phyloP scores from a whole-genome alignment of 139 green algal genomes.

The Penium margaritaceum region DNA sequence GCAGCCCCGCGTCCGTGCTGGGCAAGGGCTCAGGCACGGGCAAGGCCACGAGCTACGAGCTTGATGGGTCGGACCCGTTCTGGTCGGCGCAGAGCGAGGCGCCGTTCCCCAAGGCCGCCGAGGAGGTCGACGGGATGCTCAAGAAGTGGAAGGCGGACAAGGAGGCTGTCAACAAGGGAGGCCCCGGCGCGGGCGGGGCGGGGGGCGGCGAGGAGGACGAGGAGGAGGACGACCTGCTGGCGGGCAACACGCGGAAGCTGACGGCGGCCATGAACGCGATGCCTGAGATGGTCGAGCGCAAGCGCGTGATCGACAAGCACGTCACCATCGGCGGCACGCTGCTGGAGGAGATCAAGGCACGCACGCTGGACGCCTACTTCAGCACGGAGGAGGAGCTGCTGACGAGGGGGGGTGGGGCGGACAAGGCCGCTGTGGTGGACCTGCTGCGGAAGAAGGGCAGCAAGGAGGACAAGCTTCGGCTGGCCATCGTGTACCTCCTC shows the following conservation, averaged over 20 bases:
- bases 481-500: slow-evolving; percentile 81
- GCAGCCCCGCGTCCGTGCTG: too few species aligned
- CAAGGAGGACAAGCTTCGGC: slow-evolving; percentile 76
- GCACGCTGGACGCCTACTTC: slow-evolving; percentile 74
- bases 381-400: slow-evolving; percentile 78
- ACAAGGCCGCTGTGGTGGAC: slow-evolving; percentile 19
- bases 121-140: slow-evolving; percentile 45
- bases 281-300: slow-evolving; percentile 63
- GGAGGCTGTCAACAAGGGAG: slow-evolving; percentile 90
- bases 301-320: slow-evolving; percentile 95
- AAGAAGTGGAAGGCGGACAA: slow-evolving; percentile 79
- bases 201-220: slow-evolving; percentile 20
- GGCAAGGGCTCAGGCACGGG: too few species aligned
- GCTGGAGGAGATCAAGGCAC: slow-evolving; percentile 73
- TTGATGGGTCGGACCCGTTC: slow-evolving; percentile 65
- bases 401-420: slow-evolving; percentile 55
- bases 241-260: slow-evolving; percentile 46
- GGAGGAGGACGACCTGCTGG: slow-evolving; percentile 48
- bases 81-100: slow-evolving; percentile 47
- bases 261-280: slow-evolving; percentile 50
- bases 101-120: slow-evolving; percentile 59
- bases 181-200: background rate
- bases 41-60: slow-evolving; percentile 60
- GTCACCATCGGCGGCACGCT: slow-evolving; percentile 87
- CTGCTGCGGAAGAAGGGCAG: slow-evolving; percentile 46